A percentile compares a stretch with the other conserved stretches of the same genome.
Evolutionary conservation across 306 rosid genomes (phyloP).

Genomic region (Pachyrhizus erosus): DNA sequence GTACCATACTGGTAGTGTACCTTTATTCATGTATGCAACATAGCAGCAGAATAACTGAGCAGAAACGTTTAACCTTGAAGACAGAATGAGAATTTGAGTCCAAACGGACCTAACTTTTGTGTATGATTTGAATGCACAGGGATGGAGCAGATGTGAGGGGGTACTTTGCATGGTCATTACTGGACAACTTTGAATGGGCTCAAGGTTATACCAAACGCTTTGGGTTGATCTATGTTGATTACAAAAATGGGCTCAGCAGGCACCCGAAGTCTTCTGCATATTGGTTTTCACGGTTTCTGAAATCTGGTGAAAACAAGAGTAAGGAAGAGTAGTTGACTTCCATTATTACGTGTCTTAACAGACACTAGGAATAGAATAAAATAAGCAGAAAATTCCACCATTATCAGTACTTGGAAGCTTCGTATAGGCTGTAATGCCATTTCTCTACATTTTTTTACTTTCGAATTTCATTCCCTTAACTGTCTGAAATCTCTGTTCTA

Average conservation of each 20-base stretch:
- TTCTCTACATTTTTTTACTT: slow-evolving; percentile 6
- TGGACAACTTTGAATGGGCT: slow-evolving; percentile 98
- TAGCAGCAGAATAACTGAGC: too few species aligned
- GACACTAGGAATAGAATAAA: slow-evolving; percentile 7
- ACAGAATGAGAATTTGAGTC: slow-evolving; percentile 19
- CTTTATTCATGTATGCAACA: too few species aligned
- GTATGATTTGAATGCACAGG: slow-evolving; percentile 53
- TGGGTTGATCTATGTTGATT: slow-evolving; percentile 86
- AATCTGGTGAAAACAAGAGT: slow-evolving; percentile 57
- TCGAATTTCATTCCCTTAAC: neutral
- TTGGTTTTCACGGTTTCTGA: slow-evolving; percentile 85
- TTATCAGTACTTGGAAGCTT: slow-evolving; percentile 22
- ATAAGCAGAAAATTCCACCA: neutral
- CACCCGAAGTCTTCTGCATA: slow-evolving; percentile 95
- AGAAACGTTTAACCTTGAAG: neutral
- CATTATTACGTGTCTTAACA: neutral
- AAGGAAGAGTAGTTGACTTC: slow-evolving; percentile 55
- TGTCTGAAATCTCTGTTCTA: neutral
- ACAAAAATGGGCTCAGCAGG: slow-evolving; percentile 75
- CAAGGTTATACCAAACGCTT: slow-evolving; percentile 94
- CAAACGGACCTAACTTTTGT: slow-evolving; percentile 17
- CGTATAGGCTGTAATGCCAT: neutral
- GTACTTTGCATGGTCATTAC: slow-evolving; percentile 91
- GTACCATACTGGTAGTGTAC: too few species aligned
- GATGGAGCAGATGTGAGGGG: slow-evolving; percentile 92